phyloP scores from a whole-genome alignment of 257 asterid genomes.

The Solanum acaule region DNA sequence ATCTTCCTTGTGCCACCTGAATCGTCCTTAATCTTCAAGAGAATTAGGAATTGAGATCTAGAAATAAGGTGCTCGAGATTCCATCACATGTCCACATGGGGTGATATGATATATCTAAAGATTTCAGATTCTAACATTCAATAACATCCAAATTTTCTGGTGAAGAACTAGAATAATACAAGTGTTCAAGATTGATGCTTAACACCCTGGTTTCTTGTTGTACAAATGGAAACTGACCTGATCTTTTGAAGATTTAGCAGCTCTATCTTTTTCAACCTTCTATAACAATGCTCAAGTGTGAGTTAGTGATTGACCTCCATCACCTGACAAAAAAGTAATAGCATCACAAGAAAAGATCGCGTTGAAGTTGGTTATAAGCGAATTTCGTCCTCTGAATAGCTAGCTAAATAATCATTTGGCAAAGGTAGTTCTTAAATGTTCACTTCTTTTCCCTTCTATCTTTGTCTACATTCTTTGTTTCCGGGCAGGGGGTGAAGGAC shows the following conservation, averaged over 20 bases:
- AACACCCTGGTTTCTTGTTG: not conserved
- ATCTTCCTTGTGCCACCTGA: not conserved
- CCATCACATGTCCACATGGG: not conserved
- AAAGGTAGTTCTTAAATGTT: not conserved
- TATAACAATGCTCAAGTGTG: not conserved
- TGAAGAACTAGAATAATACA: not conserved
- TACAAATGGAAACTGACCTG: not conserved
- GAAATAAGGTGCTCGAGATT: not conserved
- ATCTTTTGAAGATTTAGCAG: not conserved
- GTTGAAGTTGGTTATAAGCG: not conserved
- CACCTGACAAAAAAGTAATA: slow-evolving; percentile 5
- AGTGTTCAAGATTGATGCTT: not conserved
- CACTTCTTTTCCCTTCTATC: not conserved
- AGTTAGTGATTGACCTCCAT: slow-evolving; percentile 15
- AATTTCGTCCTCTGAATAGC: not conserved
- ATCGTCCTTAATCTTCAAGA: not conserved
- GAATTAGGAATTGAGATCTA: not conserved
- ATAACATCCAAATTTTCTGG: not conserved
- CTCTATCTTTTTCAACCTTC: not conserved
- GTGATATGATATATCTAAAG: not conserved
- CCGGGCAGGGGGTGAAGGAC: not conserved
- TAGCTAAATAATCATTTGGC: not conserved
- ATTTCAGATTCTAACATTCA: not conserved
- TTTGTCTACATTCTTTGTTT: not conserved
- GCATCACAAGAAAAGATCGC: not conserved